Conservation (phyloP, 129 eudicot species). For the Flaveria trinervia region DNA sequence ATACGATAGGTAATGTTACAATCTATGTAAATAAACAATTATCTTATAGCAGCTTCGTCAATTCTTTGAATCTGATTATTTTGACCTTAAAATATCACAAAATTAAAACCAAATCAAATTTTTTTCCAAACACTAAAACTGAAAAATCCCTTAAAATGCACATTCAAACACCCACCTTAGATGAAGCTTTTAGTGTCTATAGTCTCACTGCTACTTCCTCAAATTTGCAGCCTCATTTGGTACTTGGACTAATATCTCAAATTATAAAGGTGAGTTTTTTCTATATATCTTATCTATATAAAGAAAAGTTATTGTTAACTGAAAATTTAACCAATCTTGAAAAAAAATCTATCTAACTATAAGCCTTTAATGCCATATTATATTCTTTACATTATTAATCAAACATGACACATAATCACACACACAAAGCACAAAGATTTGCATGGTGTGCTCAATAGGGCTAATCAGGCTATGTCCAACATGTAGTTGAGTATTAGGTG, state of each 20-base stretch:
- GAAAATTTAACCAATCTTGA: slow-evolving; percentile 11
- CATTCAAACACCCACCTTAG: slow-evolving; percentile 11
- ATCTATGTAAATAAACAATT: not conserved
- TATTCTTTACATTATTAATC: not conserved
- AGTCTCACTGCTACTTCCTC: slow-evolving; percentile 17
- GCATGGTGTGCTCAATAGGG: slow-evolving; percentile 15
- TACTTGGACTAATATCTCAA: slow-evolving; percentile 90
- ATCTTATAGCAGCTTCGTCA: not conserved
- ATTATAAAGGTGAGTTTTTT: slow-evolving; percentile 72
- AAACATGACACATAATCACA: not conserved
- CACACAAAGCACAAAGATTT: slow-evolving; percentile 12
- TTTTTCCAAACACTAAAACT: not conserved
- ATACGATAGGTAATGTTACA: not conserved
- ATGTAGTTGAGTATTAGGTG: not conserved
- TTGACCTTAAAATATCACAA: not conserved
- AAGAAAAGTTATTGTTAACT: slow-evolving; percentile 6
- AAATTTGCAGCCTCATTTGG: slow-evolving; percentile 84
- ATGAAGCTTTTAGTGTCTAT: slow-evolving; percentile 23
- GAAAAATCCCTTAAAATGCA: not conserved
- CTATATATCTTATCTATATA: not conserved
- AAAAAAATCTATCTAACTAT: not conserved
- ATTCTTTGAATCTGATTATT: not conserved
- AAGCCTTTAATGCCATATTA: slow-evolving; percentile 2
- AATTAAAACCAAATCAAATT: not conserved
- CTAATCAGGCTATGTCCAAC: not conserved